These are phyloP conservation scores for Celoporthe dispersa DNA, from an alignment of 2,329 filamentous ascomycete species.

Conservation along the genomic window DNA sequence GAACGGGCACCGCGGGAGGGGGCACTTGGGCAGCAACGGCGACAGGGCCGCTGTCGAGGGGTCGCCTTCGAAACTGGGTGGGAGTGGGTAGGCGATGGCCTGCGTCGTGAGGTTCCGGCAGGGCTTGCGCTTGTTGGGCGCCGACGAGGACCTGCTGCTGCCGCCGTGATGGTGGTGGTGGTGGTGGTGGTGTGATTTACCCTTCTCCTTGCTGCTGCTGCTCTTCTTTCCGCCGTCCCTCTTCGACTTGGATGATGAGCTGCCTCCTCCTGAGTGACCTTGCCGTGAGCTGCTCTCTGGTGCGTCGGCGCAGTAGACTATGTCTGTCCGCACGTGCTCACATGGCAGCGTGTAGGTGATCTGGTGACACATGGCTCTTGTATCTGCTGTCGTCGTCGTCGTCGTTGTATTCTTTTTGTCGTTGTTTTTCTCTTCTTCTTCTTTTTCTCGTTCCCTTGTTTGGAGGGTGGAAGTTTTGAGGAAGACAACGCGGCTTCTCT, in stretches of 20 bases:
- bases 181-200: constrained; percentile 27
- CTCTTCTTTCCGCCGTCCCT: constrained; percentile 26
- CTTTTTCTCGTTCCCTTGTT: neutral
- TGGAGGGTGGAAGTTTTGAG: no score
- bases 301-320: constrained; percentile 50
- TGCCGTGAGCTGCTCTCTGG: constrained; percentile 27
- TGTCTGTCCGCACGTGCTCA: constrained; percentile 53
- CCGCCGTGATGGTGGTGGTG: neutral
- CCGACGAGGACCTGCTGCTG: neutral
- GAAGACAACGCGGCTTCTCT: neutral
- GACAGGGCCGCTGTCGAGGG: constrained; percentile 37
- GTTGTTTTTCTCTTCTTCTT: neutral
- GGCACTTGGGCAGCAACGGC: constrained; percentile 47
- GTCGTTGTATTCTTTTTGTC: neutral
- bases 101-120: constrained; percentile 50
- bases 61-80: constrained; percentile 45
- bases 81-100: constrained; percentile 52
- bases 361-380: constrained; percentile 54
- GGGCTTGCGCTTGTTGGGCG: constrained; percentile 37
- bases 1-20: constrained; percentile 53
- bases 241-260: constrained; percentile 29
- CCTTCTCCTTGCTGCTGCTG: constrained; percentile 19
- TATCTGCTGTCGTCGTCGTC: no score
- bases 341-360: constrained; percentile 55
- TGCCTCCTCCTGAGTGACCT: neutral